Evolutionary conservation across 192 early-diverging fungal species (phyloP), one percentile per base, ranked within the genome.

Genomic region (Geranomyces michiganensis): DNA sequence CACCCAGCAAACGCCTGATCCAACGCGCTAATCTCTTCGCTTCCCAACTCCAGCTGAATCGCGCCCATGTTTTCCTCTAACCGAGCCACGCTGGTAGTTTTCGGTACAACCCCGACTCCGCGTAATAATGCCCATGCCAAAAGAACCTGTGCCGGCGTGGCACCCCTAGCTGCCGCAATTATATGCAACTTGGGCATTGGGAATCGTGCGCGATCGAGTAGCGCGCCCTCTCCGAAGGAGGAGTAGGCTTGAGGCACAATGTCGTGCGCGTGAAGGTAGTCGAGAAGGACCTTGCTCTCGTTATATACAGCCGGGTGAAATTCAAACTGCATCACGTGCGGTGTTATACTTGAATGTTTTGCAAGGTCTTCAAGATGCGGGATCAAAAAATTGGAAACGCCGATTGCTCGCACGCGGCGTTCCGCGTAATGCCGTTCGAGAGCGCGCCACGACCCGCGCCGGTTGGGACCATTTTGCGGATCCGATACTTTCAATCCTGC

Each of bases 361-460:
- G 19, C 17, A 1, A 90, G 51, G 45, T 85, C 82, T 43, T 84
- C 71, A n/a, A 92, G 68, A 51, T 90, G 84, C 1, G 65, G 56
- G 22, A 78, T 79, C 17, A 79, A 73, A 76, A 85, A 91, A 58
- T 93, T 93, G 41, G 82, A 85, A 0, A 93, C 88, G 13, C 92
- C 92, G 62, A 93, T 92, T 36, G 76, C 78, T 33, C 82, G 78
- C 65, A 82, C 84, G 64, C 81, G 67, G 0, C 81, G 78, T 32
- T 78, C 74, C 19, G 68, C 72, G 51, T 64, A 24, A 32, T 76
- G 66, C 15, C 48, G 46, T 62, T 81, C 73, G 29, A 83, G 71
- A 9, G 82, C 82, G 0, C 58, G 63, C 78, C 78, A 83, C 15
- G 74, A 74, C 27, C 45, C 76, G 14, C 27, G 65, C 1, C 78